Evolutionary conservation across 1,139 yeast species (phyloP).

Genomic region (Saccharomyces hybrid): DNA sequence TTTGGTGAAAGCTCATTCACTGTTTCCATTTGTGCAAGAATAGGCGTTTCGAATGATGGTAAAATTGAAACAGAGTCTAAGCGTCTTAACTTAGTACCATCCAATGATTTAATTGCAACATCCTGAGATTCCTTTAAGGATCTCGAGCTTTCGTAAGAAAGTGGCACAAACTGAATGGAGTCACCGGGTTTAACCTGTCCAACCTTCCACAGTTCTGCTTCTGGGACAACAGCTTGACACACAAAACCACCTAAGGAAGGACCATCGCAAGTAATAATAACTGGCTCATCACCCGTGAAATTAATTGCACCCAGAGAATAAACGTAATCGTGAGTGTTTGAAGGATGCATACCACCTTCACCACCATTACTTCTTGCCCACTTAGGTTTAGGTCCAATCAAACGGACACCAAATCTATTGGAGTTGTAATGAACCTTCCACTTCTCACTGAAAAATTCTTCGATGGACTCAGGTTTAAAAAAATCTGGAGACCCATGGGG

Average conservation of each 20-base stretch:
- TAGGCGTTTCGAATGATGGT: slow-evolving; percentile 44
- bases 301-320: slow-evolving; percentile 94
- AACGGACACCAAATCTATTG: slow-evolving; percentile 89
- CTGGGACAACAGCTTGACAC: slow-evolving; percentile 91
- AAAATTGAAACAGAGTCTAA: slow-evolving; percentile 32
- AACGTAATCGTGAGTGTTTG: slow-evolving; percentile 95
- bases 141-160: slow-evolving; percentile 62
- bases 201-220: slow-evolving; percentile 96
- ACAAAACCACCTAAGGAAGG: slow-evolving; percentile 97
- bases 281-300: slow-evolving; percentile 98
- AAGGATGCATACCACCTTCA: slow-evolving; percentile 95
- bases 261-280: slow-evolving; percentile 92
- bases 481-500: slow-evolving; percentile 98
- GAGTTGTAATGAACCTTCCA: slow-evolving; percentile 98
- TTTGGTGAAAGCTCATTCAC: slow-evolving; percentile 50
- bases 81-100: slow-evolving; percentile 34
- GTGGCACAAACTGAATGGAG: slow-evolving; percentile 67
- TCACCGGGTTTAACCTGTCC: slow-evolving; percentile 98
- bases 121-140: slow-evolving; percentile 56
- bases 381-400: slow-evolving; percentile 90
- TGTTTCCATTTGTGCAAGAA: slow-evolving; percentile 44
- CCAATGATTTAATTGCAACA: slow-evolving; percentile 38
- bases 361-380: slow-evolving; percentile 99
- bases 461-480: slow-evolving; percentile 68
- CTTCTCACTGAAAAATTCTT: slow-evolving; percentile 61